Evolutionary conservation across 768 basidiomycete genomes (phyloP), one percentile per base, ranked within the genome.

Genomic region (Porphyrellus cyaneotinctus): DNA sequence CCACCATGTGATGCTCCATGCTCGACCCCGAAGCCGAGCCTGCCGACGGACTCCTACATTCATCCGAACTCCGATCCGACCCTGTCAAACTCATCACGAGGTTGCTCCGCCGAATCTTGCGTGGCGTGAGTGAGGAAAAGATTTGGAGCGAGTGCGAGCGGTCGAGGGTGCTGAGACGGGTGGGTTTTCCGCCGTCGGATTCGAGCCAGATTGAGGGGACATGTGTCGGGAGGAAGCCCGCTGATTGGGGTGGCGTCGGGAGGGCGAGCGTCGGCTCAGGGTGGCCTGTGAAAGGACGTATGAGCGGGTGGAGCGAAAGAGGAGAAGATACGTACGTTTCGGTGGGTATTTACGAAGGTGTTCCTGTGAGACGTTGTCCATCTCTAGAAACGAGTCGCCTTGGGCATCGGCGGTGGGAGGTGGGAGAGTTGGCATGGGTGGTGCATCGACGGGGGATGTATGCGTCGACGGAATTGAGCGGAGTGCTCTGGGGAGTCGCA

Each of bases 171-270:
- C 49, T 62, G n/a, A 54, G 55, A 18, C 43, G 56, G 0, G 58
- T 43, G 14, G 39, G 43, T 0, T 52, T 37, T 4, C 43, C 53
- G 17, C 68, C 70, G 54, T 80, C 79, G 5, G 69, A 67, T 53
- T 76, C 70, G 48, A 75, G 67, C 81, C 79, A 81, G 58, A 79
- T 74, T 2, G 78, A 77, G 1, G 81, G 78, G 17, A 81, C 73
- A 0, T 28, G 51, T 0, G 64, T 61, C 3, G 15, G 47, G 2
- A 57, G 52, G 33, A 62, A 60, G 17, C 59, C 49, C 9, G 64
- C 59, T 22, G 68, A 58, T 26, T 58, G 62, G 6, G 68, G 63
- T 7, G 59, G 55, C 5, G 55, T 43, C 1, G 66, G 66, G 5
- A 63, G 53, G n/a, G 49, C 32, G 26, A 47, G 13, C 3, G 36